Base-by-base conservation (phyloP, 83 land plant genomes). In the Picea abies region DNA sequence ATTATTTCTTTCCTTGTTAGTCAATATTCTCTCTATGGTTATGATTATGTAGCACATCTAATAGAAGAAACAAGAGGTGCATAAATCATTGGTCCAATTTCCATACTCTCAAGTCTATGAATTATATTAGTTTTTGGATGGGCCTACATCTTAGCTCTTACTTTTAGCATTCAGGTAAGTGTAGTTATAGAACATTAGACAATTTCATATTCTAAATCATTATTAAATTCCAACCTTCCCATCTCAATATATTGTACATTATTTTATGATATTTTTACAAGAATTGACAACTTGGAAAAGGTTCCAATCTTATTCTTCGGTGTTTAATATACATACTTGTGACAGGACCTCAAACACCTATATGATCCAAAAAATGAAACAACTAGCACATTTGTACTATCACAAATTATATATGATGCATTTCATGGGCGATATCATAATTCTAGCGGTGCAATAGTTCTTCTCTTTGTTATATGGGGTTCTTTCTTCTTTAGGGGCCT, bases 1-100 rank as follows among this genome's bases (percentile, higher is more conserved):
- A 63, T 96, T 32, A 88, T 96, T 63, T 88, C 98, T 52, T 84
- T 92, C 77, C 88, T 94, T 60, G 95, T 94, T 49, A 96, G 98
- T 78, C 98, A 96, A 85, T 96, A 94, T 73, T 94, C 98, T 15
- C 93, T 96, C 1, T 96, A 92, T 83, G 98, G 98, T 44, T 95
- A 95, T 77, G 98, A 96, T 86, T 88, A 95, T 52, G 97, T 97
- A 52, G 98, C 98, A 37, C 98, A 96, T 88, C 62, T 96, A 64
- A 96, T 97, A 17, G 98, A 96, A 85, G 98, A 96, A 88, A 96
- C 98, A 20, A 96, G 84, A 76, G 95, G 95, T 37, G 98, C 98
- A 39, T 97, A 96, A 64, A 92, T 83, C 67, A 94, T n/a, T n/a
- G n/a, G n/a, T n/a, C n/a, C n/a, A 20, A 91, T 92, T 78, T 95